Evolutionary conservation across 1,284 basidiomycete species (phyloP).

Genomic region (Cutaneotrichosporon cutaneum): DNA sequence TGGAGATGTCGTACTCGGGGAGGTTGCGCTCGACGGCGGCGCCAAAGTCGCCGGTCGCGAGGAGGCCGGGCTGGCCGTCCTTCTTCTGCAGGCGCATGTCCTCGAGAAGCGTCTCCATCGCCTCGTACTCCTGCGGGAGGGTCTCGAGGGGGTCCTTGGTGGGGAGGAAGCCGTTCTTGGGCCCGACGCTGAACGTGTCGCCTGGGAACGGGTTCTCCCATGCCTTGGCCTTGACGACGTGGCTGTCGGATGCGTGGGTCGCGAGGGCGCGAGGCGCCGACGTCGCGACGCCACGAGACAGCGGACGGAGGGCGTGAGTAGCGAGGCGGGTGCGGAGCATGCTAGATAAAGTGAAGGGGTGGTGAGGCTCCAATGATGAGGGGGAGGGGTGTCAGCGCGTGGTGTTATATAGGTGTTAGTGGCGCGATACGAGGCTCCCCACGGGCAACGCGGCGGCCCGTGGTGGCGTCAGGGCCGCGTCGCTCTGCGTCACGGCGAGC

Average conservation of each 20-base stretch:
- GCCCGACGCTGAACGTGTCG: constrained; percentile 20
- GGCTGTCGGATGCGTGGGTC: background rate
- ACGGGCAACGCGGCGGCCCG: background rate
- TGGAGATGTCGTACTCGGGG: constrained; percentile 23
- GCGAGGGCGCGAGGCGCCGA: constrained; percentile 9
- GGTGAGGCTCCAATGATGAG: background rate
- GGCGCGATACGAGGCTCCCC: background rate
- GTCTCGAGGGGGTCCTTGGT: constrained; percentile 18
- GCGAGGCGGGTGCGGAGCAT: constrained; percentile 8
- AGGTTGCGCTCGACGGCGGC: constrained; percentile 20
- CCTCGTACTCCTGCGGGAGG: constrained; percentile 25
- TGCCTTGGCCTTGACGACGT: constrained; percentile 4
- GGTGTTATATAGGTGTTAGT: background rate
- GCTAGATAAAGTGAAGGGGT: background rate
- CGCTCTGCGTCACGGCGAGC: background rate
- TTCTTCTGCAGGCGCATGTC: constrained; percentile 22
- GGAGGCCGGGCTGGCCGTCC: constrained; percentile 21
- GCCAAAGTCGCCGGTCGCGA: constrained; percentile 23
- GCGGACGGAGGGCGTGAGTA: background rate
- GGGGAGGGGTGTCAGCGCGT: background rate
- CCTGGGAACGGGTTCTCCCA: constrained; percentile 24
- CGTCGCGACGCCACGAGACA: constrained; percentile 2
- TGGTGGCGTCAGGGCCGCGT: background rate
- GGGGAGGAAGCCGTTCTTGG: constrained; percentile 26
- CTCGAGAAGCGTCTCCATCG: constrained; percentile 23